These are phyloP conservation scores for Phytopythium vexans DNA, from an alignment of 352 stramenopile genomes.

Conservation along the genomic window DNA sequence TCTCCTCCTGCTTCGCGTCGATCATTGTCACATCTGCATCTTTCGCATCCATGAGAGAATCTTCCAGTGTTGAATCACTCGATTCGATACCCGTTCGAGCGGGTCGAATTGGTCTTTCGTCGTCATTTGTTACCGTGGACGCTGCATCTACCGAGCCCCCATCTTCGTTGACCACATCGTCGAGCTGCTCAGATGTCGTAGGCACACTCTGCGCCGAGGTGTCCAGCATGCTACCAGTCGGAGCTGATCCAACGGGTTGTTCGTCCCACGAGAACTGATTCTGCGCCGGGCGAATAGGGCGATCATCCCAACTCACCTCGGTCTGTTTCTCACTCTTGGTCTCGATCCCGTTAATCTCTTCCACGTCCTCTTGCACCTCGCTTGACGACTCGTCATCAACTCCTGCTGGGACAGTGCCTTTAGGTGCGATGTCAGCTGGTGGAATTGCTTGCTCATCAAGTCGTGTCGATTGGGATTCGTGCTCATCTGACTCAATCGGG, in stretches of 20 bases:
- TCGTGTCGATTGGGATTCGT: no score
- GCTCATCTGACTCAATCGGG: slow-evolving; percentile 1
- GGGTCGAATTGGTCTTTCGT: slow-evolving; percentile 1
- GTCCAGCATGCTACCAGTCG: no score
- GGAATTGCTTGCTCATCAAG: slow-evolving; percentile 14
- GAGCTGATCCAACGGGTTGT: neutral
- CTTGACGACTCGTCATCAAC: neutral
- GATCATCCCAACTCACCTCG: slow-evolving; percentile 9
- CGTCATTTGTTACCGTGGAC: neutral
- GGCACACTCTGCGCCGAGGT: no score
- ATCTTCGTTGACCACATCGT: neutral
- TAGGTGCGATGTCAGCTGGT: neutral
- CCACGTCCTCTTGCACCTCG: neutral
- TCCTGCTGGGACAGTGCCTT: neutral
- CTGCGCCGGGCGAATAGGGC: slow-evolving; percentile 9
- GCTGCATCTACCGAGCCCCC: neutral
- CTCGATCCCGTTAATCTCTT: neutral
- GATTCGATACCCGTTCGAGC: neutral
- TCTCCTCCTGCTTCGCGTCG: no score
- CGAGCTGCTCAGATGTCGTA: no score
- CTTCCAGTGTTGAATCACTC: no score
- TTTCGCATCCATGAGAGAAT: no score
- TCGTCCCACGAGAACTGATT: slow-evolving; percentile 1
- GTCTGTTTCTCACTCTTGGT: neutral
- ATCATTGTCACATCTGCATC: no score